Evolutionary conservation across 2,329 filamentous ascomycete species (phyloP), one percentile per base, ranked within the genome.

Genomic region (Ceratocystis colombiana): DNA sequence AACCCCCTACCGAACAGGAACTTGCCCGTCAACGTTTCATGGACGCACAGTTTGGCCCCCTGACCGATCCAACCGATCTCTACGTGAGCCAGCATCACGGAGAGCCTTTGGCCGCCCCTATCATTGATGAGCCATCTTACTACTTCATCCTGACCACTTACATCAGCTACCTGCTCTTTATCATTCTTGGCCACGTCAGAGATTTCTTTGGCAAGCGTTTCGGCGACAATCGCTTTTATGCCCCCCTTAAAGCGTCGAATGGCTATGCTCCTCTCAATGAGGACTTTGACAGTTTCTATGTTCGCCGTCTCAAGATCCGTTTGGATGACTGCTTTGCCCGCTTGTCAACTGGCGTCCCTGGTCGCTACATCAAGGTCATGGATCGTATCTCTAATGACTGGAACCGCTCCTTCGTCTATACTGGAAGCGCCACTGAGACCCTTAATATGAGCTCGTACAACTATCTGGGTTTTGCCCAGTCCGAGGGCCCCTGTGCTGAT

Each of bases 381-480:
- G 93, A 97, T 76, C 90, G 94, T 73, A 88, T 85, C 71, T 96
- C 92, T 2, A 84, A 93, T 73, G 90, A 99, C 74, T 91, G 90
- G 80, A 99, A 99, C 78, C 83, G 88, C 72, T 87, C 88, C 67
- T 99, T 96, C 79, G 84, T 89, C 74, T 86, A 91, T 76, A 92
- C 89, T 1, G 94, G 94, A 67, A 96, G 90, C 61, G 88, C 85
- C 68, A 97, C 93, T 1, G 90, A 99, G 76, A 97, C 94, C 0
- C 80, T 99, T 72, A 99, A 99, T 78, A 88, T 99, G 88, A 96
- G 93, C 79, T 99, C 94, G 1, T 99, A 99, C 82, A 99, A 99
- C 77, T 99, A 99, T 74, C 88, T 99, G 28, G 94, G 94, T 55
- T 99, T 99, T 72, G 94, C 94, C 64, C 94, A 99, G 76, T 96